These are phyloP conservation scores for Phytopythium sindhum DNA, from an alignment of 352 stramenopile genomes.

Conservation along the genomic window DNA sequence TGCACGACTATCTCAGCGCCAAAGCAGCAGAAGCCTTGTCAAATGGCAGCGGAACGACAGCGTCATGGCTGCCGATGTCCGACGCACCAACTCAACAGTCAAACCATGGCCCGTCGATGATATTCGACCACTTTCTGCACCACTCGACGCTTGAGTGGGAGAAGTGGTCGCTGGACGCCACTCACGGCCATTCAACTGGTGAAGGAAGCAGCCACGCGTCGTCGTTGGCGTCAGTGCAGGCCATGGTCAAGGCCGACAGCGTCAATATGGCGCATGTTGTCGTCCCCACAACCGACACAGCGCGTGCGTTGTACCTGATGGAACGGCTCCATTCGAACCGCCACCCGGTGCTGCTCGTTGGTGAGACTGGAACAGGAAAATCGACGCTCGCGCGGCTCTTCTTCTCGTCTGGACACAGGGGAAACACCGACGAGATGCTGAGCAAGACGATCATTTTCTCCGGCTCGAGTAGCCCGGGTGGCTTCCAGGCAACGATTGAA, in stretches of 20 bases:
- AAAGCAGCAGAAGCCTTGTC: slow-evolving; percentile 30
- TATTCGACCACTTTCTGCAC: slow-evolving; percentile 93
- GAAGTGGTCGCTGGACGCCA: slow-evolving; percentile 59
- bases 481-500: slow-evolving; percentile 80
- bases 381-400: slow-evolving; percentile 82
- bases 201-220: background rate
- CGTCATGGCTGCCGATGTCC: background rate
- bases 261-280: slow-evolving; percentile 82
- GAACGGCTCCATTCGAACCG: slow-evolving; percentile 48
- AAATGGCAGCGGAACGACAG: background rate
- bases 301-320: slow-evolving; percentile 67
- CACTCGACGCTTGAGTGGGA: slow-evolving; percentile 89
- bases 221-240: background rate
- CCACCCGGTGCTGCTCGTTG: slow-evolving; percentile 77
- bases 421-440: slow-evolving; percentile 34
- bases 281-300: slow-evolving; percentile 86
- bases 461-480: slow-evolving; percentile 66
- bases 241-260: slow-evolving; percentile 11
- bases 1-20: slow-evolving; percentile 68
- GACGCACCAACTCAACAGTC: slow-evolving; percentile 2
- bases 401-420: slow-evolving; percentile 29
- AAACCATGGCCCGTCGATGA: slow-evolving; percentile 30
- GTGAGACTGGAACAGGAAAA: slow-evolving; percentile 85
- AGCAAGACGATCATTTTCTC: slow-evolving; percentile 90
- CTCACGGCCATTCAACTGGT: slow-evolving; percentile 15